Conservation (phyloP, 306 rosid genomes). For the Vigna mungo region DNA sequence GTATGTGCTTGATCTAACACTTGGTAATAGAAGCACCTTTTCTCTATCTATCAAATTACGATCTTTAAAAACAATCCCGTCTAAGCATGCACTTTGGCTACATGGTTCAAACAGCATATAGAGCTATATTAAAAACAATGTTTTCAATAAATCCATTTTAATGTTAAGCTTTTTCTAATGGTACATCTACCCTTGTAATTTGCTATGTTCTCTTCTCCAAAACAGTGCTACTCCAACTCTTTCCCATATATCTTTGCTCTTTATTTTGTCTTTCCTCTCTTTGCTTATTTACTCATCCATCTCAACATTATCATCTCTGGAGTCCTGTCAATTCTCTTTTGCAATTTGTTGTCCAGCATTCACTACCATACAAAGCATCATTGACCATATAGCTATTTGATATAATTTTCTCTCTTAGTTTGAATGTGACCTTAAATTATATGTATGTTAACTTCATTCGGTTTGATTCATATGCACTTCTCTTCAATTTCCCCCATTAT, state of each 20-base stretch:
- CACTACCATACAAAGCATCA: constrained; percentile 10
- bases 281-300: neutral
- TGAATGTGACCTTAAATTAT: constrained; percentile 1
- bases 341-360: constrained; percentile 1
- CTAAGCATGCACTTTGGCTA: neutral
- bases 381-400: neutral
- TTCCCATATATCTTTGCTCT: neutral
- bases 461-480: neutral
- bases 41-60: neutral
- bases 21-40: neutral
- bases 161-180: neutral
- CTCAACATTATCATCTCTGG: constrained; percentile 5
- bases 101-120: constrained; percentile 13
- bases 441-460: constrained; percentile 1
- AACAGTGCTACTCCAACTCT: constrained; percentile 10
- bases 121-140: neutral
- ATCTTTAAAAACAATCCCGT: neutral
- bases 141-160: neutral
- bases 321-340: neutral
- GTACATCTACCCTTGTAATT: neutral
- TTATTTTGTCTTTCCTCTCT: neutral
- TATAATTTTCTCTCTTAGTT: neutral
- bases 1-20: no score
- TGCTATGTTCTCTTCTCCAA: neutral
- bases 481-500: neutral